A percentile compares a stretch with the other conserved stretches of the same genome.
Evolutionary conservation across 495 filamentous ascomycete species (phyloP).

Genomic region (Copromyces sp.): DNA sequence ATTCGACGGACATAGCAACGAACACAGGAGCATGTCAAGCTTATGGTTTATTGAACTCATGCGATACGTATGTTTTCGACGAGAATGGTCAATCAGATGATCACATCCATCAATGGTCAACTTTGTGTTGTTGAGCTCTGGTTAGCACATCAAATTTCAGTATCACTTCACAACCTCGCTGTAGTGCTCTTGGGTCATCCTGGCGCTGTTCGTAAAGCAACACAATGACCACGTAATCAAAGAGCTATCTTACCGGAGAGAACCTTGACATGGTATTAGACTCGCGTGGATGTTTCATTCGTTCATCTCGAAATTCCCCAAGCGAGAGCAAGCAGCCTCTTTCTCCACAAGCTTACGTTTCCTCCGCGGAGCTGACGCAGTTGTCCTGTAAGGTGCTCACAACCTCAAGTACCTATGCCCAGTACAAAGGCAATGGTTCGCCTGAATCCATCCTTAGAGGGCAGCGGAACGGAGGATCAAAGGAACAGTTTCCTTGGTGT

Average conservation of each 20-base stretch:
- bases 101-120: background rate
- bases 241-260: background rate
- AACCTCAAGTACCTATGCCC: background rate
- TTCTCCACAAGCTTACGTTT: background rate
- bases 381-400: background rate
- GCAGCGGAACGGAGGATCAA: background rate
- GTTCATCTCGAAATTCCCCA: background rate
- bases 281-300: background rate
- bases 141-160: background rate
- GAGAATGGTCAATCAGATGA: background rate
- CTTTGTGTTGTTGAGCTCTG: background rate
- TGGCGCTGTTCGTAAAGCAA: background rate
- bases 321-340: background rate
- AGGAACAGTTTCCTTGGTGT: background rate
- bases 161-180: background rate
- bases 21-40: background rate
- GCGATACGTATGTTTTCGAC: background rate
- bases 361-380: background rate
- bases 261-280: background rate
- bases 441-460: background rate
- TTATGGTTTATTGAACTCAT: background rate
- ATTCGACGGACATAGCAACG: background rate
- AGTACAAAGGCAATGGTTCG: background rate
- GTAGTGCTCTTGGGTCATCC: background rate
- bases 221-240: background rate